These are phyloP conservation scores for Stagonosporopsis tanaceti DNA, from an alignment of 2,329 filamentous ascomycete species.

Conservation along the genomic window DNA sequence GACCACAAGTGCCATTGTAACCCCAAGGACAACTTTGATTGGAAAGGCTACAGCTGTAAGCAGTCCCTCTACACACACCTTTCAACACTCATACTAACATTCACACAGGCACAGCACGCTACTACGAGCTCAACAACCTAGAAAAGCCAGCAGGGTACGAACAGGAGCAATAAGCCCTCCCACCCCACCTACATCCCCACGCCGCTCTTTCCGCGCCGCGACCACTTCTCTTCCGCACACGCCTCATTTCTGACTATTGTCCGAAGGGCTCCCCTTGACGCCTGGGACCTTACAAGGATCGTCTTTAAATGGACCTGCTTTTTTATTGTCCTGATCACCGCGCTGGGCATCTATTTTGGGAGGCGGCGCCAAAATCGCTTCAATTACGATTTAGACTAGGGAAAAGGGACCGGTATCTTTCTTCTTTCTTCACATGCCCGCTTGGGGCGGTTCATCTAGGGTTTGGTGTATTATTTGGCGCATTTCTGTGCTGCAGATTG, in stretches of 20 bases:
- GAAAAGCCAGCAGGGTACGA: constrained; percentile 88
- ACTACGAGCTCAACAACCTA: constrained; percentile 82
- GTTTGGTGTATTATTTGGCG: constrained; percentile 12
- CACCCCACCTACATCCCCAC: constrained; percentile 8
- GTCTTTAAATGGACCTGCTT: neutral
- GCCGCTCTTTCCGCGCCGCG: constrained; percentile 6
- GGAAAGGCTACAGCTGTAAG: constrained; percentile 98
- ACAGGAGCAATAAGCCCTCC: constrained; percentile 61
- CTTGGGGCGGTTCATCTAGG: constrained; percentile 11
- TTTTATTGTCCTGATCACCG: constrained; percentile 1
- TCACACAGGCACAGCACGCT: constrained; percentile 83
- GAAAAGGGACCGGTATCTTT: neutral
- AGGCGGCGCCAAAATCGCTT: constrained; percentile 17
- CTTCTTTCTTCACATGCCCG: constrained; percentile 1
- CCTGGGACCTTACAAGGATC: constrained; percentile 9
- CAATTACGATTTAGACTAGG: constrained; percentile 22
- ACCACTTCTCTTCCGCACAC: constrained; percentile 14
- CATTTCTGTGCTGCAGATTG: neutral
- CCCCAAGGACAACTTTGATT: constrained; percentile 97
- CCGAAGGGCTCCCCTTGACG: constrained; percentile 18
- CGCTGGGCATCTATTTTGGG: constrained; percentile 15
- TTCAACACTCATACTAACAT: constrained; percentile 20
- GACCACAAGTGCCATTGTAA: constrained; percentile 95
- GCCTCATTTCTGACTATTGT: constrained; percentile 28
- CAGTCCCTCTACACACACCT: constrained; percentile 23